A percentile compares a stretch with the other conserved stretches of the same genome.
Conservation (phyloP, 1,139 yeast genomes). For the Saccharomycopsis phalli region DNA sequence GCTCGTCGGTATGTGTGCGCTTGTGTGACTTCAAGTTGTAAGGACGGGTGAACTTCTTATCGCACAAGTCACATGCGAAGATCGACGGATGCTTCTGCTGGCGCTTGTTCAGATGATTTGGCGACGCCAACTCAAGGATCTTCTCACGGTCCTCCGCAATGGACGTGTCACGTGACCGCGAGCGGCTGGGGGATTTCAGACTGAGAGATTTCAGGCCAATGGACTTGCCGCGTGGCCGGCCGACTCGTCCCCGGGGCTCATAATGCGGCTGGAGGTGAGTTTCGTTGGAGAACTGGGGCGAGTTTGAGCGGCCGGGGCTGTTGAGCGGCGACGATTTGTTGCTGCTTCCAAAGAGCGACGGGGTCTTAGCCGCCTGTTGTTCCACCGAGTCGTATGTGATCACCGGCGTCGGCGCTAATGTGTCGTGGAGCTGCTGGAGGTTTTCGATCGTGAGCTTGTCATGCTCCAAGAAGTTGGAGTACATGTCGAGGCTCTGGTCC, state of each 20-base stretch:
- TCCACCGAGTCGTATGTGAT: constrained; percentile 11
- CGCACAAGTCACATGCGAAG: constrained; percentile 78
- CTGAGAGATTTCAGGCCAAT: constrained; percentile 19
- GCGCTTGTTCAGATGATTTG: constrained; percentile 40
- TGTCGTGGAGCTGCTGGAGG: constrained; percentile 7
- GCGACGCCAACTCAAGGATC: constrained; percentile 54
- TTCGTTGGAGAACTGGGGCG: neutral
- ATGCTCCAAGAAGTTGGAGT: neutral
- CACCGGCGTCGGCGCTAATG: neutral
- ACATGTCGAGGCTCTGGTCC: constrained; percentile 1
- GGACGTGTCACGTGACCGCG: constrained; percentile 18
- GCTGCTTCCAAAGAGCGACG: constrained; percentile 15
- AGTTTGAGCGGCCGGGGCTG: constrained; percentile 8
- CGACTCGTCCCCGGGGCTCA: constrained; percentile 2
- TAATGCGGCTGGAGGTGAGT: constrained; percentile 14
- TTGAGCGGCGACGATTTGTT: constrained; percentile 14
- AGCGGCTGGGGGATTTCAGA: constrained; percentile 23
- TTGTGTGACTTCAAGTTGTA: constrained; percentile 87
- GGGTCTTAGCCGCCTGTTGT: constrained; percentile 14
- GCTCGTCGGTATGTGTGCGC: constrained; percentile 88
- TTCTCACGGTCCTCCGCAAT: constrained; percentile 32
- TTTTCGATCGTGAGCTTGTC: constrained; percentile 9
- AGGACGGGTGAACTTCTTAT: constrained; percentile 81
- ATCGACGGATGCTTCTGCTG: constrained; percentile 72
- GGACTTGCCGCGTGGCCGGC: constrained; percentile 10